Evolutionary conservation across 2,329 filamentous ascomycete species (phyloP).

Genomic region (Fusarium tuaranense): DNA sequence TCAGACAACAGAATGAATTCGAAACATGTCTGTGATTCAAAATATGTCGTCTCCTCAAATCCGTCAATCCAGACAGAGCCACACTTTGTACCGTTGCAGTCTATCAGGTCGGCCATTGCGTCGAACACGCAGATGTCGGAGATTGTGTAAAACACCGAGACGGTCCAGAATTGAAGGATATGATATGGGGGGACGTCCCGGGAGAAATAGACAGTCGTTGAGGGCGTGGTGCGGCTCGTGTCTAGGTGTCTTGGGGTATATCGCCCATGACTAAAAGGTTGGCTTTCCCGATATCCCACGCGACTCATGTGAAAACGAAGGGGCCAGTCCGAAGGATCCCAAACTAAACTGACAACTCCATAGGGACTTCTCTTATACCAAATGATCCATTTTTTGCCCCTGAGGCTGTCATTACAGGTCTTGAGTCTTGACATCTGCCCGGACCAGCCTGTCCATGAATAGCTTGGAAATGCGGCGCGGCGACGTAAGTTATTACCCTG

Average conservation of each 20-base stretch:
- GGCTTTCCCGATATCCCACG: background rate
- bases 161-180: constrained; percentile 29
- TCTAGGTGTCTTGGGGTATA: background rate
- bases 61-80: constrained; percentile 8
- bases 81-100: background rate
- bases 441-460: constrained; percentile 26
- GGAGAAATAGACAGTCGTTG: background rate
- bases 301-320: background rate
- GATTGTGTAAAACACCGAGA: constrained; percentile 8
- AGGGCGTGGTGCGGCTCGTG: background rate
- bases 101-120: background rate
- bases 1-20: constrained; percentile 15
- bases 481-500: background rate
- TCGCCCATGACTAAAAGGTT: background rate
- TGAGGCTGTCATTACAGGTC: background rate
- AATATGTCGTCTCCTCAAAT: constrained; percentile 14
- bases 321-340: background rate
- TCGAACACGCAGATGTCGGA: constrained; percentile 1
- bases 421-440: background rate
- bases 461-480: constrained; percentile 17
- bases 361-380: constrained; percentile 24
- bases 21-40: background rate
- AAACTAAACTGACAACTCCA: background rate
- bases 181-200: background rate
- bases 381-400: constrained; percentile 16